Base-by-base conservation (phyloP, 148 eudicot genomes). In the Amaranthus palmeri region DNA sequence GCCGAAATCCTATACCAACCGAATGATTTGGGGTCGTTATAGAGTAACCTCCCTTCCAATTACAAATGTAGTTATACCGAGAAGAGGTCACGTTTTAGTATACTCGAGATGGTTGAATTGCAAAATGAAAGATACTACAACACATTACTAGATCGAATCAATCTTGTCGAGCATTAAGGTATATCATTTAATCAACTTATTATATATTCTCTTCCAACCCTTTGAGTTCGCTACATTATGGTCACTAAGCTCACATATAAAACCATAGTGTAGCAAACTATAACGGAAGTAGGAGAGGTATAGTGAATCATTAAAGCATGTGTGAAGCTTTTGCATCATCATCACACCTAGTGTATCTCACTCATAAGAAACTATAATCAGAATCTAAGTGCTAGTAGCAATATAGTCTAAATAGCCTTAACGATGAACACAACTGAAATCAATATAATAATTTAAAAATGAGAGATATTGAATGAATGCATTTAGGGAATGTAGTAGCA, bases 121-220 rank as follows among this genome's bases (percentile, higher is more conserved):
- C 70, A 67, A 15, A 67, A 43, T 43, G 71, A 47, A 45, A 10
- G 55, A 67, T n/a, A 18, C 48, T 44, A 63, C 7, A 4, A 63
- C 10, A 14, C 13, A 7, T 14, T 18, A 44, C 46, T 12, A 44
- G 15, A 63, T 63, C 43, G 8, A 14, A 42, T 63, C 47, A 5
- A n/a, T 63, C 45, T 14, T 18, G 49, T 43, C 62, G 9, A 12
- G 6, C 10, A 59, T 59, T 36, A 18, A 36, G 25, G 13, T 43
- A 46, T 56, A 15, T 65, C 12, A n/a, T 61, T 0, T 5, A 3
- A 49, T 6, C 9, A 11, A 18, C 45, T 42, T 41, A 25, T 25
- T 25, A 25, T 25, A 25, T 25, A 25, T 25, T 25, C 36, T 25
- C 36, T 25, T 25, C 36, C 36, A 25, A 25, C 36, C 36, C 36